These are phyloP conservation scores for Zychaea mexicana DNA, from an alignment of 371 early-diverging fungal species.

Conservation along the genomic window DNA sequence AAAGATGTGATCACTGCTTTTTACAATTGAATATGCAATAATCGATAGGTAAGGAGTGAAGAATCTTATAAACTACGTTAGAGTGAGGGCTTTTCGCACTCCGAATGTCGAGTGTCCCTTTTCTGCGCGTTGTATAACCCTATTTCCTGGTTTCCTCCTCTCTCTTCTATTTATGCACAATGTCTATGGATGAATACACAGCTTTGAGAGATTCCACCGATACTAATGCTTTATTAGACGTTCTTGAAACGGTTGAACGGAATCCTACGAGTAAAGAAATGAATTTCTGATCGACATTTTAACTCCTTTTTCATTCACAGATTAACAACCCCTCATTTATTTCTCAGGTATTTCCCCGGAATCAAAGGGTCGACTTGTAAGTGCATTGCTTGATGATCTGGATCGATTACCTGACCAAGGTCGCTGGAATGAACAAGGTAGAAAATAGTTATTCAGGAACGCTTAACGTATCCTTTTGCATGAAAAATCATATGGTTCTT, in stretches of 20 bases:
- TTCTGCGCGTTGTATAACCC: background rate
- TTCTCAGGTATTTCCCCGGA: background rate
- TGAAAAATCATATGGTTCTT: too few relatives aligned
- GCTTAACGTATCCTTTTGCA: too few relatives aligned
- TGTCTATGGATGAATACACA: slow-evolving; percentile 6
- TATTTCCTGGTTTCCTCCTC: background rate
- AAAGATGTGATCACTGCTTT: too few relatives aligned
- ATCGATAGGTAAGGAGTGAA: too few relatives aligned
- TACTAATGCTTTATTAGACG: background rate
- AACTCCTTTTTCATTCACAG: background rate
- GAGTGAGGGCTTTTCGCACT: too few relatives aligned
- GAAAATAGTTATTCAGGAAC: background rate
- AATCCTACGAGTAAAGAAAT: background rate
- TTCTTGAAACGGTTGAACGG: background rate
- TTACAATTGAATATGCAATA: too few relatives aligned
- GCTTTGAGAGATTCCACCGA: background rate
- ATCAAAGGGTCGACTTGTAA: background rate
- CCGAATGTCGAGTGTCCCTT: too few relatives aligned
- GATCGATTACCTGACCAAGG: background rate
- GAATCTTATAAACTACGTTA: too few relatives aligned
- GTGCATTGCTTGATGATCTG: background rate
- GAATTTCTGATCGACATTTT: background rate
- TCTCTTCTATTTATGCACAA: background rate
- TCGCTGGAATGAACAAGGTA: background rate
- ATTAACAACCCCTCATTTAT: background rate